phyloP scores from a whole-genome alignment of 2,329 filamentous ascomycete genomes.

The Botryotinia calthae region DNA sequence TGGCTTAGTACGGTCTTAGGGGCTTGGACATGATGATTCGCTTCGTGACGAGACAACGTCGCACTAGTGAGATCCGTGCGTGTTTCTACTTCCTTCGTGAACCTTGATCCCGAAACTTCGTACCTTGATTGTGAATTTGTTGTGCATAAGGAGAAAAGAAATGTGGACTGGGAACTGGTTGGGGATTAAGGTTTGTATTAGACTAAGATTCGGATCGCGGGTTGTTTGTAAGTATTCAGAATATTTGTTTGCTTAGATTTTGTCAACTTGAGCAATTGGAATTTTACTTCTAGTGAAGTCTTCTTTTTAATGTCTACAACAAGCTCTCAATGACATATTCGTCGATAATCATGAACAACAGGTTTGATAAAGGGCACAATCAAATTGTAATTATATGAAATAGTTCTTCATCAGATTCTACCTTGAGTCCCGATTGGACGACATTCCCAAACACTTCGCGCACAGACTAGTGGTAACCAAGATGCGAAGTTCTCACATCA shows the following conservation, averaged over 20 bases:
- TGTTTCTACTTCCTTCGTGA: conserved; percentile 7
- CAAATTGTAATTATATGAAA: background rate
- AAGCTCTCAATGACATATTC: background rate
- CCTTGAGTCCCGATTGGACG: conserved; percentile 1
- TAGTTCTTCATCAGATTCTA: background rate
- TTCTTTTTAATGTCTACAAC: background rate
- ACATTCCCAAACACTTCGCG: conserved; percentile 13
- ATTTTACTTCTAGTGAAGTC: background rate
- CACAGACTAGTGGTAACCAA: conserved; percentile 18
- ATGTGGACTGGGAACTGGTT: background rate
- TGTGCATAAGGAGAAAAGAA: background rate
- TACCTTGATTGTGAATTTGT: background rate
- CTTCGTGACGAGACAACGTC: conserved; percentile 6
- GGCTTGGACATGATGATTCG: conserved; percentile 4
- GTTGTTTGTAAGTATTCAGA: background rate
- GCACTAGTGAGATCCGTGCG: conserved; percentile 9
- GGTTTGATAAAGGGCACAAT: background rate
- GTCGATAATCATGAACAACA: background rate
- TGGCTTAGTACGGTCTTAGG: background rate
- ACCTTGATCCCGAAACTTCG: conserved; percentile 9
- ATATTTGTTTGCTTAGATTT: background rate
- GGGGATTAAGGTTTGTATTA: background rate
- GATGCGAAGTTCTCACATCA: conserved; percentile 8
- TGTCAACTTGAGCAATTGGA: background rate
- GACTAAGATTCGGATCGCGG: background rate